Base-by-base conservation (phyloP, 129 eudicot species). In the Apium graveolens region DNA sequence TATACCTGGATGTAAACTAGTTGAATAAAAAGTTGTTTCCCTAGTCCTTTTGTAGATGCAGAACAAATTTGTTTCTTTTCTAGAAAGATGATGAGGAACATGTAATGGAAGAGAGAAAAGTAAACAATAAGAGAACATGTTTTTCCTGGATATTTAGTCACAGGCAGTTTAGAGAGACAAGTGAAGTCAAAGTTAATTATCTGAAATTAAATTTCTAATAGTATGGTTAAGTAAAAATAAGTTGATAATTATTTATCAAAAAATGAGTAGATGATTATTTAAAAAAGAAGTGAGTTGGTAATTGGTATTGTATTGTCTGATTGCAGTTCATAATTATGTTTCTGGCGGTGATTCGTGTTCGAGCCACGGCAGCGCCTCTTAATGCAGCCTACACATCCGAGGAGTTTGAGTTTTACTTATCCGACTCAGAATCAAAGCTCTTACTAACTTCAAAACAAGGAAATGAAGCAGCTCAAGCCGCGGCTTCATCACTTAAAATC, bases 351-450 rank as follows among this genome's bases (percentile, higher is more conserved):
- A 88, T 91, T 60, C 87, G 97, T 26, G 96, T 76, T 11, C 82
- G 97, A 78, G 99, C 97, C 27, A 95, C 96, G 42, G 99, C 99
- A 4, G 96, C 91, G 27, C 97, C 99, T 16, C 89, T 95, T 11
- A 95, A 95, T 83, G 78, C 92, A 27, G 99, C 99, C 0, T 95
- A 92, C 85, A 95, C 97, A 14, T 81, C 87, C 11, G 99, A 95
- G 13, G 99, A 95, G 51, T 95, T 95, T 81, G 95, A 90, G 83
- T 95, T 95, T 62, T 95, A 92, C 88, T 68, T 95, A 27, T 92
- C 96, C 13, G 99, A 95, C 78, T 95, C 99, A 5, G 97, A 86
- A 32, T 89, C 99, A 2, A 95, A 90, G 80, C 82, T 95, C 24
- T 80, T 95, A 32, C 21, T 95, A 10, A 91, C 97, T 26, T 80